These are phyloP conservation scores for Microascus cirrosus DNA, from an alignment of 2,329 filamentous ascomycete species.

Conservation along the genomic window DNA sequence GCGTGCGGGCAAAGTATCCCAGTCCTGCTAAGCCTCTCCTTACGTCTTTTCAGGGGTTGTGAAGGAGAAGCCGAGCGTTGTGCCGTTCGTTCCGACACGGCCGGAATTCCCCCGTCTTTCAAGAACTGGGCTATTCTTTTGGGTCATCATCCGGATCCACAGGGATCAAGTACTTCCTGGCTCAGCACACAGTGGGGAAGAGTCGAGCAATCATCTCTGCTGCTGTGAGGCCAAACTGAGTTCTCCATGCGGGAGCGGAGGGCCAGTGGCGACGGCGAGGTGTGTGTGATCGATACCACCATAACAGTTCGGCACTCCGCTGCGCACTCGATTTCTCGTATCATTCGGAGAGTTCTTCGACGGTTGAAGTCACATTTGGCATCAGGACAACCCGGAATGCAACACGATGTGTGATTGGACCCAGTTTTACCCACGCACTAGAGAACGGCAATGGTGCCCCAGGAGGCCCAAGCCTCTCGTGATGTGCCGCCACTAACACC, in stretches of 20 bases:
- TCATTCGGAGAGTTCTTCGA: not conserved
- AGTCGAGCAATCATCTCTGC: not conserved
- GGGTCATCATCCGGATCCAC: not conserved
- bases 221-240: not conserved
- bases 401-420: not conserved
- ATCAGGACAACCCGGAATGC: not conserved
- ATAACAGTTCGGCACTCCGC: not conserved
- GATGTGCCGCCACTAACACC: not conserved
- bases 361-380: not conserved
- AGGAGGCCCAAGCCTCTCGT: not conserved
- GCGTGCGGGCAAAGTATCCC: too few species aligned
- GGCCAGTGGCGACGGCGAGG: not conserved
- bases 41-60: too few species aligned
- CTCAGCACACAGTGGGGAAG: not conserved
- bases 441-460: not conserved
- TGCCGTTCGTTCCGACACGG: too few species aligned
- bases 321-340: not conserved
- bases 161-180: not conserved
- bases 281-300: not conserved
- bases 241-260: not conserved
- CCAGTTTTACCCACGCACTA: not conserved
- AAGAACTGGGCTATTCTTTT: not conserved
- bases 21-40: too few species aligned
- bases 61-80: too few species aligned
- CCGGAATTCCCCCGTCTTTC: not conserved